Evolutionary conservation across 768 basidiomycete species (phyloP).

Genomic region (Podaxis sp.): DNA sequence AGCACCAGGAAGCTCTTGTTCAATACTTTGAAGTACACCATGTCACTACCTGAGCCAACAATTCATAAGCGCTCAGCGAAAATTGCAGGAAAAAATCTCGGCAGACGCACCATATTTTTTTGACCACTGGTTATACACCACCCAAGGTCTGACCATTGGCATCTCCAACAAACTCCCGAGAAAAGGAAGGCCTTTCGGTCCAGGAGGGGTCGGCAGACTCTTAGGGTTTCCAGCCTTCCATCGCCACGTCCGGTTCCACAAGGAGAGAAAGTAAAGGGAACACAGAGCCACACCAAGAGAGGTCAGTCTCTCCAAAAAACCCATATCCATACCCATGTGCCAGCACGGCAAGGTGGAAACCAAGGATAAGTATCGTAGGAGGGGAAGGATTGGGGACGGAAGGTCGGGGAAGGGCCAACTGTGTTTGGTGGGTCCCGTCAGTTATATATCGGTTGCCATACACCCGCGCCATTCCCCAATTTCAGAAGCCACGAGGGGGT

Average conservation of each 20-base stretch:
- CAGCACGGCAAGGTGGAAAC: not conserved
- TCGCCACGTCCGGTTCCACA: not conserved
- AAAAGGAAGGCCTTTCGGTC: conserved; percentile 21
- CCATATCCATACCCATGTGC: not conserved
- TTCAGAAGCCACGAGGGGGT: not conserved
- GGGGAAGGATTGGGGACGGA: not conserved
- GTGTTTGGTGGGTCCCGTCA: not conserved
- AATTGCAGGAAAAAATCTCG: not conserved
- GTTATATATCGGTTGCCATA: not conserved
- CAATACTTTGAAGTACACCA: conserved; percentile 1
- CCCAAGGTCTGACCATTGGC: conserved; percentile 21
- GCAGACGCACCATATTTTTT: conserved; percentile 22
- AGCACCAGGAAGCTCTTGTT: conserved; percentile 14
- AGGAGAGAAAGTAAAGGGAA: not conserved
- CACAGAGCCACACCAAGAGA: not conserved
- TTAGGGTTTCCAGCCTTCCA: not conserved
- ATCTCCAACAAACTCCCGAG: conserved; percentile 22
- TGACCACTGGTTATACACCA: conserved; percentile 22
- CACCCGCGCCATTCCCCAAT: conserved; percentile 1
- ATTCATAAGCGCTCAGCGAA: not conserved
- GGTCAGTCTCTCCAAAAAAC: not conserved
- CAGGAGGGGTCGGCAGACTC: conserved; percentile 19
- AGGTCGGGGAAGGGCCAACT: not conserved
- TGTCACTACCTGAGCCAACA: not conserved
- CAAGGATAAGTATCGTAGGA: not conserved